Conservation (phyloP, 2,329 filamentous ascomycete species). For the Phaeomoniella chlamydospora region DNA sequence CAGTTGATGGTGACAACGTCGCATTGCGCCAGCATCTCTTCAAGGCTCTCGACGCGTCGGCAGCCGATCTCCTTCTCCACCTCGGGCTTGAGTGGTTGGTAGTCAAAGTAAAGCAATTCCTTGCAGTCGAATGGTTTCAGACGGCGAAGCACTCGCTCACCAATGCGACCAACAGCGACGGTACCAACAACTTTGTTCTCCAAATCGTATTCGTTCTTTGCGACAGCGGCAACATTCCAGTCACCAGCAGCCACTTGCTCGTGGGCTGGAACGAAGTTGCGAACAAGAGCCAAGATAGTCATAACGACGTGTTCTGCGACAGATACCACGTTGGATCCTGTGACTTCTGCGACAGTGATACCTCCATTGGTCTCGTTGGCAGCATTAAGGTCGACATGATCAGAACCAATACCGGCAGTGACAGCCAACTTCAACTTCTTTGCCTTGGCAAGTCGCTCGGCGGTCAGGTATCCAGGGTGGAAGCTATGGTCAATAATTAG, state of each 20-base stretch:
- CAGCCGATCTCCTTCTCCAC: conserved; percentile 91
- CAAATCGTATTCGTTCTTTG: conserved; percentile 97
- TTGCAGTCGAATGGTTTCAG: conserved; percentile 99
- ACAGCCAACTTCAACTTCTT: conserved; percentile 98
- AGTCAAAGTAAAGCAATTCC: conserved; percentile 98
- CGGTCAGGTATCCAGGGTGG: conserved; percentile 95
- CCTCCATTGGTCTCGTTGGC: conserved; percentile 98
- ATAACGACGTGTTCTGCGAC: conserved; percentile 98
- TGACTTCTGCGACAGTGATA: conserved; percentile 93
- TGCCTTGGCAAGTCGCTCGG: conserved; percentile 88
- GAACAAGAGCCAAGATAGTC: conserved; percentile 91
- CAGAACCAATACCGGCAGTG: conserved; percentile 94
- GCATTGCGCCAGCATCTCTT: conserved; percentile 89
- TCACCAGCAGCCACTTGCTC: conserved; percentile 80
- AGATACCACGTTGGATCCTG: conserved; percentile 94
- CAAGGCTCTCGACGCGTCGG: conserved; percentile 72
- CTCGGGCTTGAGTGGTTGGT: conserved; percentile 81
- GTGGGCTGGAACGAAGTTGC: conserved; percentile 97
- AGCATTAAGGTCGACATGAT: conserved; percentile 92
- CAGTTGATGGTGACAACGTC: conserved; percentile 99
- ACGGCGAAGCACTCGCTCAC: conserved; percentile 89
- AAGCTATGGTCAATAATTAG: conserved; percentile 44
- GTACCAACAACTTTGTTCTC: conserved; percentile 97
- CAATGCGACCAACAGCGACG: conserved; percentile 92
- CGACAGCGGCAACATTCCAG: conserved; percentile 89